Evolutionary conservation across 768 basidiomycete species (phyloP).

Genomic region (Kwoniella dendrophila): DNA sequence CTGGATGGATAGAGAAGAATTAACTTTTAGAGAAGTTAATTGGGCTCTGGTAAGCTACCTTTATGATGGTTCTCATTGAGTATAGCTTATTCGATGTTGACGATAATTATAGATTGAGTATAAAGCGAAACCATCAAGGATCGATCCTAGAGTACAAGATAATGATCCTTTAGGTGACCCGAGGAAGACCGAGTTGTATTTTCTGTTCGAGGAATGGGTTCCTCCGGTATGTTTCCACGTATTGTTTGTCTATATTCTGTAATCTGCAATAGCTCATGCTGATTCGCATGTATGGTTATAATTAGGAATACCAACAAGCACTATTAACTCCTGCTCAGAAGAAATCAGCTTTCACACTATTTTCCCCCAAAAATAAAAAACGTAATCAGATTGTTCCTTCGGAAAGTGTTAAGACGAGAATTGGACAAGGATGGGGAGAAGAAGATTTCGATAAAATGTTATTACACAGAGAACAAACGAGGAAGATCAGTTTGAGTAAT

Average conservation of each 20-base stretch:
- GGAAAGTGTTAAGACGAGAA: conserved; percentile 1
- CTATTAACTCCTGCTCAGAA: conserved; percentile 44
- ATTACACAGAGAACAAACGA: conserved; percentile 34
- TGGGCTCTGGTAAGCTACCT: conserved; percentile 77
- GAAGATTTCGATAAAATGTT: conserved; percentile 52
- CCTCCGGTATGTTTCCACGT: conserved; percentile 66
- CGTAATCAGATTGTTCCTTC: neutral
- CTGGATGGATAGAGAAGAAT: conserved; percentile 83
- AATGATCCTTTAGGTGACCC: conserved; percentile 62
- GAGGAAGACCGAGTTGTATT: conserved; percentile 69
- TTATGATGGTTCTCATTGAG: neutral
- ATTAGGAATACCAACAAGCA: conserved; percentile 48
- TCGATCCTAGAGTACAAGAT: conserved; percentile 29
- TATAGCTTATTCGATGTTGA: neutral
- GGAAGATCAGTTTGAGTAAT: conserved; percentile 41
- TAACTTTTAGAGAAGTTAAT: conserved; percentile 80
- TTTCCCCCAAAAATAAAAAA: conserved; percentile 26
- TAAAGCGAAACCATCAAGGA: conserved; percentile 66
- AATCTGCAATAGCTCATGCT: neutral
- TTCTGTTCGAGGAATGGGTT: conserved; percentile 92
- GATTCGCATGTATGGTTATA: neutral
- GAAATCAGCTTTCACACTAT: conserved; percentile 30
- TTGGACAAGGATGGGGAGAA: conserved; percentile 16
- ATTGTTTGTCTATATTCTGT: conserved; percentile 56
- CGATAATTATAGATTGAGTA: conserved; percentile 71